Percentiles rank a stretch among this genome's conserved stretches.
phyloP scores from a whole-genome alignment of 139 green algal genomes.

The Chlorella ohadii region DNA sequence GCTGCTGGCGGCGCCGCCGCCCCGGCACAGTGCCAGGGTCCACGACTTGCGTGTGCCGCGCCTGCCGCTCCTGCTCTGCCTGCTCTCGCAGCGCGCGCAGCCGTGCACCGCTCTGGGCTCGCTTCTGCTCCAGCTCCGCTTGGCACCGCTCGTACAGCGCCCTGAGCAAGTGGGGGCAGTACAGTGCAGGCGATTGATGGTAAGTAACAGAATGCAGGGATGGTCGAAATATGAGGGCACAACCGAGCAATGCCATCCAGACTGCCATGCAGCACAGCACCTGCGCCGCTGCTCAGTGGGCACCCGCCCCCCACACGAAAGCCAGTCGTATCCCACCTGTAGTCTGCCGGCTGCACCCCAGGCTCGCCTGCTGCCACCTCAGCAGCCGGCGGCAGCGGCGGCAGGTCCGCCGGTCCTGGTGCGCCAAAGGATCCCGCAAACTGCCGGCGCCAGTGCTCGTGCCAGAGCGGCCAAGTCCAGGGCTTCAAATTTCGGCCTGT shows the following conservation, averaged over 20 bases:
- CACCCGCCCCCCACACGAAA: no score
- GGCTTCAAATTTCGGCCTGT: neutral
- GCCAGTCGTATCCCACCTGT: neutral
- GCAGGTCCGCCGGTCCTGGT: neutral
- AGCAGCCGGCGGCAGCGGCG: slow-evolving; percentile 6
- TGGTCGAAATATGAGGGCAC: no score
- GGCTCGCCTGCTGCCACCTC: neutral
- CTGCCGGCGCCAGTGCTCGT: neutral
- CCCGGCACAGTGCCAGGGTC: neutral
- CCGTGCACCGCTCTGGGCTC: slow-evolving; percentile 22
- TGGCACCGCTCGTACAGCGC: slow-evolving; percentile 8
- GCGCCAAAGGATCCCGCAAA: neutral
- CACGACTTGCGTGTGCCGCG: neutral
- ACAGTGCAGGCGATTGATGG: no score
- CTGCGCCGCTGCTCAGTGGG: no score
- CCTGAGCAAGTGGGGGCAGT: neutral
- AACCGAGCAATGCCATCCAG: no score
- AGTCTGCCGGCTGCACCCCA: neutral
- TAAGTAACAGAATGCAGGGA: neutral
- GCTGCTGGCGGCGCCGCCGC: neutral
- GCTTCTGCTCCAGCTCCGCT: neutral
- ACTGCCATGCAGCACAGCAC: no score
- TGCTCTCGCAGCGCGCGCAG: slow-evolving; percentile 28
- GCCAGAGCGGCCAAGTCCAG: slow-evolving; percentile 14
- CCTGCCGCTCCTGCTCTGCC: slow-evolving; percentile 16